Evolutionary conservation across 805 yeast species (phyloP).

Genomic region (Maudiozyma serrabonitensis): DNA sequence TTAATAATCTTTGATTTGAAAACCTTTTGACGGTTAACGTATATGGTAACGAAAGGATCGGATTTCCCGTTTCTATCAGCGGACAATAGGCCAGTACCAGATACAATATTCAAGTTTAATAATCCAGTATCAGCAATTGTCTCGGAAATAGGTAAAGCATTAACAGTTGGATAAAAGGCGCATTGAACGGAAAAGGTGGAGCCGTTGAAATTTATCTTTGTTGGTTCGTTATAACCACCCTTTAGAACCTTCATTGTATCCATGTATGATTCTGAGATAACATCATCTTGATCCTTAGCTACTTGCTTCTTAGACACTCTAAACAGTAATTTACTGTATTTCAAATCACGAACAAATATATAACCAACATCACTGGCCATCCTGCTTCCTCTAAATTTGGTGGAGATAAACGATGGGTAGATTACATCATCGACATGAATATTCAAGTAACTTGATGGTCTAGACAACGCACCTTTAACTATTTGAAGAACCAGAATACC

Average conservation of each 20-base stretch:
- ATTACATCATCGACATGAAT: conserved; percentile 55
- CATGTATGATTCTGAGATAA: conserved; percentile 41
- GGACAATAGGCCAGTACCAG: conserved; percentile 44
- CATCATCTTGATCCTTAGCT: conserved; percentile 38
- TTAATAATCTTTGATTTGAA: conserved; percentile 53
- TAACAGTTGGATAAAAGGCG: conserved; percentile 52
- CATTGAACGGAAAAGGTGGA: conserved; percentile 39
- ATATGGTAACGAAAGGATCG: conserved; percentile 56
- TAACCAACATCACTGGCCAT: conserved; percentile 43
- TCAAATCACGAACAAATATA: conserved; percentile 61
- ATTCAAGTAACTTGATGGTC: conserved; percentile 44
- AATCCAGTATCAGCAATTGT: conserved; percentile 61
- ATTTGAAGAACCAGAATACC: conserved; percentile 55
- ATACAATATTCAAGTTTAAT: conserved; percentile 44
- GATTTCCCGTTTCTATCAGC: conserved; percentile 70
- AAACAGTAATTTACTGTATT: conserved; percentile 46
- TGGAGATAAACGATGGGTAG: conserved; percentile 47
- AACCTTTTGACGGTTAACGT: conserved; percentile 43
- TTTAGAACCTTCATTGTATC: conserved; percentile 47
- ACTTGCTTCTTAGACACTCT: conserved; percentile 46
- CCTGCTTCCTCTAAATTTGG: conserved; percentile 38
- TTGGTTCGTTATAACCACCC: conserved; percentile 38
- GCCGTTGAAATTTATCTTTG: conserved; percentile 35
- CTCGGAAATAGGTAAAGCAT: conserved; percentile 46
- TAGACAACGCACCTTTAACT: conserved; percentile 38